Base-by-base conservation (phyloP, 495 filamentous ascomycete species). In the Lasiosphaeriaceae sp. region DNA sequence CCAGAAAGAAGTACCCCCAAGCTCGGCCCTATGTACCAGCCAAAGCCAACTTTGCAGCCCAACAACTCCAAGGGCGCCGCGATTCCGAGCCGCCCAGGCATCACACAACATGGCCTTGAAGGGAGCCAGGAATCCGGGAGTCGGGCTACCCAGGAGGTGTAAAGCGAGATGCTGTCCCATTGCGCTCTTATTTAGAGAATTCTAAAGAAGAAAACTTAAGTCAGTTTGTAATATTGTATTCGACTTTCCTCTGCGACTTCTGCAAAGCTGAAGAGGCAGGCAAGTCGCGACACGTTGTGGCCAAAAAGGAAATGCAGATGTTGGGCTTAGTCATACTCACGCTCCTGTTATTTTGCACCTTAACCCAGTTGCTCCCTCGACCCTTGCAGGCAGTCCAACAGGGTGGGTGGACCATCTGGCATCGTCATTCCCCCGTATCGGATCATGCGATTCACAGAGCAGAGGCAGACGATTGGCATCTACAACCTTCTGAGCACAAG, bases 341-440 rank as follows among this genome's bases (percentile, higher is more conserved):
- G 31, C 31, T 35, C 31, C 31, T 35, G 31, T 35, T 35, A 6
- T 7, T 35, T 35, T 35, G 12, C 31, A 35, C 31, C 7, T 35
- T 35, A 7, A 35, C 12, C 31, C 12, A 7, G 31, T 12, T 6
- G 31, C 31, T 35, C 7, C 7, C 31, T 12, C 31, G 7, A 35
- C 31, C 31, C 31, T 35, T 35, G 31, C 12, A 12, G 51, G n/a
- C 17, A 14, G 17, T 57, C 55, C 8, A 31, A 49, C 6, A 20
- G 2, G 19, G 3, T 26, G 8, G 46, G 53, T 2, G 45, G 31
- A 20, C 53, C 53, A 6, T 17, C 20, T 14, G 21, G 46, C 16
- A 47, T 48, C 14, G 44, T 55, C 11, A 39, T 55, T 14, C 52
- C 52, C 2, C 52, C 52, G 11, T 48, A 55, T 8, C 53, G 53